Evolutionary conservation across 1,139 yeast genomes (phyloP), one percentile per base, ranked within the genome.

Genomic region (Suzukiozyma palmioleophila): DNA sequence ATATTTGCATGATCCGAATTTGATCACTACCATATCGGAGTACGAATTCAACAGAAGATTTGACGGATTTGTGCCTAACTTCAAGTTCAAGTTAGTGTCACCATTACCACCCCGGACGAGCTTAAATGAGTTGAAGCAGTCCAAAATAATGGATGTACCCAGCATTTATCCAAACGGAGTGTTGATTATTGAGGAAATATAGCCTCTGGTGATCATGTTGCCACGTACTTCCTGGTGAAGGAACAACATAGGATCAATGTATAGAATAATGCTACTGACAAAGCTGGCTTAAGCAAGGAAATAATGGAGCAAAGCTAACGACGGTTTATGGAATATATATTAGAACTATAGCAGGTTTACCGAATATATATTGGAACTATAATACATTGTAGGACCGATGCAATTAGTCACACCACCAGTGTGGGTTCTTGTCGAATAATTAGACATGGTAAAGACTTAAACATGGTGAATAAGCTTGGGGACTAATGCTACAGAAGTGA

Each of bases 141-240:
- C 50, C 4, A 28, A 37, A 10, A 64, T 71, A 8, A 50, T 54
- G 37, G 60, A 65, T 32, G 52, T 69, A 27, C 58, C 56, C 35
- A 54, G 56, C 40, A 56, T 71, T 8, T 69, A 67, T 43, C 77
- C 77, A 4, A 70, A 64, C 43, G 77, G 76, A 13, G 51, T 69
- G 38, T 59, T 71, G 39, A 57, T 69, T 43, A 68, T 66, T 28
- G 74, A 69, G 40, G 60, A 56, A 43, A 33, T 47, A 35, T 49
- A 47, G 16, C 9, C 4, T n/a, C 7, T 3, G 14, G 7, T 7
- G 7, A 4, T 5, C 4, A 18, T 18, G 22, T 4, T 18, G 22
- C 7, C 7, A 4, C 22, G 7, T 4, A 18, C 22, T 18, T 18
- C 22, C 22, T 18, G 22, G 22, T 4, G 22, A 18, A 18, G 7